Evolutionary conservation across 148 eudicot genomes (phyloP).

Genomic region (Dianthus caryophyllus): DNA sequence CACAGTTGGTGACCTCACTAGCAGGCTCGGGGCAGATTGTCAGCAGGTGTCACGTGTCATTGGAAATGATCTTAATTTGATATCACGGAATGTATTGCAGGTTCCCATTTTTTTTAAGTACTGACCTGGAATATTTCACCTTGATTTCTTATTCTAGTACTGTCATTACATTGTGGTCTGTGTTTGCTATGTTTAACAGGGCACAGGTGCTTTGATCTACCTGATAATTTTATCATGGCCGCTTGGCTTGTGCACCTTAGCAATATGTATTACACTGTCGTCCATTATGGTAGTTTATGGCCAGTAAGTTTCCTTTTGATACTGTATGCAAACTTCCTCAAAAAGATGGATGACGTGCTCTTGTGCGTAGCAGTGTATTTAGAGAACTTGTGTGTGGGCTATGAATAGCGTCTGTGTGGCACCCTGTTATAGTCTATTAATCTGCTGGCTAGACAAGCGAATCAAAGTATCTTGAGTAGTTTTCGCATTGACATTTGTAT

Average conservation of each 20-base stretch:
- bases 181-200: slow-evolving; percentile 43
- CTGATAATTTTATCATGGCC: slow-evolving; percentile 85
- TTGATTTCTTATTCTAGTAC: slow-evolving; percentile 1
- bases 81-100: slow-evolving; percentile 88
- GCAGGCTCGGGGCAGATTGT: slow-evolving; percentile 99
- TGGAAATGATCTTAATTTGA: slow-evolving; percentile 92
- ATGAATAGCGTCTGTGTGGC: background rate
- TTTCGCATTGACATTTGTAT: background rate
- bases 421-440: slow-evolving; percentile 5
- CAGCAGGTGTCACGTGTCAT: slow-evolving; percentile 99
- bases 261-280: slow-evolving; percentile 60
- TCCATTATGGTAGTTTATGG: slow-evolving; percentile 78
- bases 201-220: slow-evolving; percentile 79
- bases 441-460: background rate
- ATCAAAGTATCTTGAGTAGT: background rate
- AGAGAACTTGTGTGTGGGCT: background rate
- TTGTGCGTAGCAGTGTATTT: background rate
- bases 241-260: slow-evolving; percentile 82
- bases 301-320: slow-evolving; percentile 50
- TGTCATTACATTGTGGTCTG: background rate
- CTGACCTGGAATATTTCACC: background rate
- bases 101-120: slow-evolving; percentile 29
- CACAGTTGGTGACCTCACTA: slow-evolving; percentile 95
- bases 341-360: background rate
- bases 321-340: background rate